Base-by-base conservation (phyloP, 257 asterid species). In the Thymus mandschuricus region DNA sequence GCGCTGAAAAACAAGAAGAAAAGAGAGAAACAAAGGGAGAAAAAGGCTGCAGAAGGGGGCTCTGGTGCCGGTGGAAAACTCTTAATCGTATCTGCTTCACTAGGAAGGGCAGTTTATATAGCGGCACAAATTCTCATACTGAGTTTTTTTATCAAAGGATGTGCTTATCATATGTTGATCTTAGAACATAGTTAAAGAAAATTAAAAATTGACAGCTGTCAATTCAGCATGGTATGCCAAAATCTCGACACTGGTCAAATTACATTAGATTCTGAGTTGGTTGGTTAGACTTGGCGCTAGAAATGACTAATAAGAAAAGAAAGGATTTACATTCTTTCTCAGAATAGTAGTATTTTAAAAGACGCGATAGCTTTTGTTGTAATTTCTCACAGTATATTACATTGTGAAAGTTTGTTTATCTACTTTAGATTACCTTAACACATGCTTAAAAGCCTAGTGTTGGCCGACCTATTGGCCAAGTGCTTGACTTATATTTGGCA, bases 1-100 rank as follows among this genome's bases (percentile, higher is more conserved):
- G 97, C 98, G 0, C 76, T 83, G 80, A 89, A 74, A 80, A 91
- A 94, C 91, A 89, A 87, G 96, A 94, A 86, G 50, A 91, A 89
- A 33, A 84, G 97, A 81, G 97, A 91, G 77, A 94, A 91, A 48
- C 97, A 86, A 76, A 82, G 76, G 79, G 96, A 88, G 87, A 91
- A 87, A 68, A 91, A 91, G 80, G 92, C 89, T 30, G 88, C 90
- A 38, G 98, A 87, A 65, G 89, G 69, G 64, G 76, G 78, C 28
- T 62, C 80, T 21, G 74, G 68, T 52, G 86, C 65, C 33, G 34
- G 41, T 30, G 72, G 48, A 64, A 56, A 33, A n/a, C n/a, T 21
- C 80, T 57, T 64, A 68, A 76, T 48, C 15, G 38, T 46, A 21
- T 8, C 60, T 71, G 52, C 59, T 68, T 54, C 52, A 70, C 56